A percentile compares a stretch with the other conserved stretches of the same genome.
Evolutionary conservation across 164 flowering plant species (phyloP).

Genomic region (Magnolia sinica): DNA sequence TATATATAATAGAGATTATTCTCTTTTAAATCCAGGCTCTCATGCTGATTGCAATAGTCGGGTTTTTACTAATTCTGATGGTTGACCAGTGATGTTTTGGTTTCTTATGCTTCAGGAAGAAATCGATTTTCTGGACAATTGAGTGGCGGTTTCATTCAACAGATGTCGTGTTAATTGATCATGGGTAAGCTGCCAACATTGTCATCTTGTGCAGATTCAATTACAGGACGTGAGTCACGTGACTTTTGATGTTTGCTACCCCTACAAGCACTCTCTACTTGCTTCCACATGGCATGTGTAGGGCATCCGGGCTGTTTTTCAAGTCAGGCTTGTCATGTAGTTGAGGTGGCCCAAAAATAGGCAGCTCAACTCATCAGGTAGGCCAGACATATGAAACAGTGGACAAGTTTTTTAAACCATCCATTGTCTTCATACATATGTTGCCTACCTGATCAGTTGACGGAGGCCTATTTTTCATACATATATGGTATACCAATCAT

Average conservation of each 20-base stretch:
- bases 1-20: too few relatives aligned
- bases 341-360: not conserved
- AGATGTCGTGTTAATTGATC: slow-evolving; percentile 60
- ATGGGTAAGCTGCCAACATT: slow-evolving; percentile 47
- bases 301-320: not conserved
- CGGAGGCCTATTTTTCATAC: too few relatives aligned
- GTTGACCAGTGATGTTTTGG: not conserved
- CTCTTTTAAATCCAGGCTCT: not conserved
- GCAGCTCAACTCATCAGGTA: not conserved
- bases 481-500: too few relatives aligned
- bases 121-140: slow-evolving; percentile 74
- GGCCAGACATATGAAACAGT: not conserved
- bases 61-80: not conserved
- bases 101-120: slow-evolving; percentile 45
- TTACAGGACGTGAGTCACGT: not conserved
- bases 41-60: not conserved
- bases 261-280: not conserved
- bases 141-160: slow-evolving; percentile 91
- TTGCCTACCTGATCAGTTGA: too few relatives aligned
- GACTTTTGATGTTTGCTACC: not conserved
- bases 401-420: not conserved
- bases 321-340: not conserved
- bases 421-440: not conserved
- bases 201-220: not conserved
- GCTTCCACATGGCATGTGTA: not conserved